Evolutionary conservation across 2,329 filamentous ascomycete species (phyloP).

Genomic region (Tolypocladium capitatum): DNA sequence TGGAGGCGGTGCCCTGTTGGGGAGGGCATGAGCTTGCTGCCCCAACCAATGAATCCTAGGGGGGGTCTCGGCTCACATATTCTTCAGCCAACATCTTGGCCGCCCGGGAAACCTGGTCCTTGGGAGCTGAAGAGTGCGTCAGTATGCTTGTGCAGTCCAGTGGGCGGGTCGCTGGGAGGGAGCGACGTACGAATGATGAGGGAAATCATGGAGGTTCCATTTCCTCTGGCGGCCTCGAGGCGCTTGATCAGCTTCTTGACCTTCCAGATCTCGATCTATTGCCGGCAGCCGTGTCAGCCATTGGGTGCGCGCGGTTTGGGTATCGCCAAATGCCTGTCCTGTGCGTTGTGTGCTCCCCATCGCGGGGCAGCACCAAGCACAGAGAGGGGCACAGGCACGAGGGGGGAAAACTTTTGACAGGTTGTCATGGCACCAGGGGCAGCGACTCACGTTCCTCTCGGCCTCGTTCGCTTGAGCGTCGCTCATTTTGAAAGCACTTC

Average conservation of each 20-base stretch:
- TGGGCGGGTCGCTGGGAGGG: neutral
- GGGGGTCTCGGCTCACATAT: constrained; percentile 51
- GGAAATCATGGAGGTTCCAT: constrained; percentile 99
- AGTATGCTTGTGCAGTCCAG: neutral
- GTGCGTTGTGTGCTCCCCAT: constrained; percentile 2
- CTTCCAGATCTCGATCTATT: constrained; percentile 74
- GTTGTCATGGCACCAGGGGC: neutral
- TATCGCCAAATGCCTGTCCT: neutral
- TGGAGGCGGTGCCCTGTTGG: constrained; percentile 80
- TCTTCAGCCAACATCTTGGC: constrained; percentile 99
- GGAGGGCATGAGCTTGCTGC: constrained; percentile 8
- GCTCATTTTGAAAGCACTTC: constrained; percentile 55
- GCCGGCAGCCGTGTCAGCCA: constrained; percentile 8
- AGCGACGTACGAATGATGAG: constrained; percentile 78
- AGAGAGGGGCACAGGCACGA: constrained; percentile 10
- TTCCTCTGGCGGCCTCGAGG: constrained; percentile 90
- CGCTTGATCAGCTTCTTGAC: constrained; percentile 99
- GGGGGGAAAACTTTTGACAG: constrained; percentile 3
- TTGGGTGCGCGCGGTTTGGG: neutral
- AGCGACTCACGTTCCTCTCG: constrained; percentile 72
- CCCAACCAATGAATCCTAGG: neutral
- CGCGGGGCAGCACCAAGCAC: constrained; percentile 17
- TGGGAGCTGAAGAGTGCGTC: constrained; percentile 52
- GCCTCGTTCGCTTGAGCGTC: constrained; percentile 79
- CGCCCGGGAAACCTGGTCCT: constrained; percentile 91